phyloP scores from a whole-genome alignment of 2,329 filamentous ascomycete genomes.

The Phaeomoniella chlamydospora region DNA sequence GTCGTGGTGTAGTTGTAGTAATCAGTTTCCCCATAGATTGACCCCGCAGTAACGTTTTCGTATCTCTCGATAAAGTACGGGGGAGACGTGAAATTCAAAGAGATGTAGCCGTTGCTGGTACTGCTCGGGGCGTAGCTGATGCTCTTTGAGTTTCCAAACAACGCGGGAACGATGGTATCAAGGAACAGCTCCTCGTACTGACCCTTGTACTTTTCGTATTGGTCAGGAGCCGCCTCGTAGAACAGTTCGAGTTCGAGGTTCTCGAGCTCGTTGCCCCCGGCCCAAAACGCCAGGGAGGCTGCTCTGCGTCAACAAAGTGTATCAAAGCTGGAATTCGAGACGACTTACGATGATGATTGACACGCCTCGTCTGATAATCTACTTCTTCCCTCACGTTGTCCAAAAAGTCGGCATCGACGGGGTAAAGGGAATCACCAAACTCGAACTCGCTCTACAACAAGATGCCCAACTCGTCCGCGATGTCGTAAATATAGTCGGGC shows the following conservation, averaged over 20 bases:
- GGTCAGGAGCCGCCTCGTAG: conserved; percentile 22
- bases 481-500: conserved; percentile 48
- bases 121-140: conserved; percentile 48
- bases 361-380: conserved; percentile 43
- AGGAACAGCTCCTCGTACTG: conserved; percentile 42
- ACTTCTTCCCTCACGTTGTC: conserved; percentile 42
- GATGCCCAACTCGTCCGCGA: conserved; percentile 47
- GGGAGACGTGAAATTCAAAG: conserved; percentile 36
- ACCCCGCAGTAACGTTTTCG: conserved; percentile 34
- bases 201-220: conserved; percentile 38
- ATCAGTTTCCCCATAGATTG: conserved; percentile 46
- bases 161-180: conserved; percentile 37
- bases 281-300: conserved; percentile 39
- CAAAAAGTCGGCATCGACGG: conserved; percentile 37
- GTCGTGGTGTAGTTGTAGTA: conserved; percentile 43
- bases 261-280: conserved; percentile 46
- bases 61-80: conserved; percentile 43
- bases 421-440: conserved; percentile 47
- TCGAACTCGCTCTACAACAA: conserved; percentile 51
- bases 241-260: conserved; percentile 34
- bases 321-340: no score
- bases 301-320: no score
- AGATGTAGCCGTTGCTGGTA: conserved; percentile 44
- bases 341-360: conserved; percentile 49
- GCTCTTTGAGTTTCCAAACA: conserved; percentile 43